Evolutionary conservation across 169 alveolate genomes (phyloP).

Genomic region (Theileria sp.): DNA sequence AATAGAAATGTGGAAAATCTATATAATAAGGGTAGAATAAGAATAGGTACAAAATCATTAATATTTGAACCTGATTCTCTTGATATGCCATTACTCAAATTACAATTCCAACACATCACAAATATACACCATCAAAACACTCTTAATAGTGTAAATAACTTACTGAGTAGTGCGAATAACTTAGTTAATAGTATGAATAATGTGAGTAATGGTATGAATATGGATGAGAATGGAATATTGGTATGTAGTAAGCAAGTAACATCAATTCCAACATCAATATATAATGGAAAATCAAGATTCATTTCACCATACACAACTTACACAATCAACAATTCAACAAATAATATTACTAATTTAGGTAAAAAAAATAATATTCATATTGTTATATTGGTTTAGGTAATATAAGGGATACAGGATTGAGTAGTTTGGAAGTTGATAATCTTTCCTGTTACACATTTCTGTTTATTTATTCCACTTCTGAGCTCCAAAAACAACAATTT

Average conservation of each 20-base stretch:
- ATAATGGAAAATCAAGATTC: slow-evolving; percentile 72
- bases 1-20: neutral
- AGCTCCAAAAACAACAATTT: slow-evolving; percentile 45
- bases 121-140: slow-evolving; percentile 24
- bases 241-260: slow-evolving; percentile 67
- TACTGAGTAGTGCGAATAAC: no score
- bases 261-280: slow-evolving; percentile 66
- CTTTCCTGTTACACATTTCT: slow-evolving; percentile 39
- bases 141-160: neutral
- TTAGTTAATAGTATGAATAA: slow-evolving; percentile 27
- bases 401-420: neutral
- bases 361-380: neutral
- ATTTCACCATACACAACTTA: slow-evolving; percentile 65
- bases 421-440: neutral
- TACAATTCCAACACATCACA: slow-evolving; percentile 62
- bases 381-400: neutral
- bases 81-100: slow-evolving; percentile 68
- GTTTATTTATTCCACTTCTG: slow-evolving; percentile 44
- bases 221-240: slow-evolving; percentile 46
- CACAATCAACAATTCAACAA: neutral
- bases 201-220: neutral
- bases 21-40: slow-evolving; percentile 72
- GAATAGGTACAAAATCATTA: slow-evolving; percentile 80
- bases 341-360: neutral
- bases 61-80: slow-evolving; percentile 79